Evolutionary conservation across 352 stramenopile species (phyloP).

Genomic region (Pythium rishiriense): DNA sequence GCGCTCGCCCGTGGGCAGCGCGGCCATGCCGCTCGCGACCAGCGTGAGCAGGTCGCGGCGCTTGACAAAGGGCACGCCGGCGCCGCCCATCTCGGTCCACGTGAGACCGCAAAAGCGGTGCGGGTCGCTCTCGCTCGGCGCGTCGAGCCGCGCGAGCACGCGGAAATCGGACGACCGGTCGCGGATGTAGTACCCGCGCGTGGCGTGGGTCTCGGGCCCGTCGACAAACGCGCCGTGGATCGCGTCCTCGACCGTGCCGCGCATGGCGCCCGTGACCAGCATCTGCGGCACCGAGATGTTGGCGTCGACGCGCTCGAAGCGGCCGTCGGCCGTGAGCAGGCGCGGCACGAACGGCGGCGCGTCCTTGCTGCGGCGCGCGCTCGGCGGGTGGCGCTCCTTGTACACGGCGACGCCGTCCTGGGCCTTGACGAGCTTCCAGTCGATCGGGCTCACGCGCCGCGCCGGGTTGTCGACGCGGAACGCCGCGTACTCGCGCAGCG

Average conservation of each 20-base stretch:
- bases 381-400: constrained; percentile 14
- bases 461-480: constrained; percentile 17
- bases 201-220: constrained; percentile 12
- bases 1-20: constrained; percentile 3
- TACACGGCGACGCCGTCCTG: constrained; percentile 22
- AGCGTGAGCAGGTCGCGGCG: constrained; percentile 21
- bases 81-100: constrained; percentile 22
- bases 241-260: constrained; percentile 22
- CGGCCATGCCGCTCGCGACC: constrained; percentile 14
- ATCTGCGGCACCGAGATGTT: constrained; percentile 24
- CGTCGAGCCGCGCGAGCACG: constrained; percentile 13
- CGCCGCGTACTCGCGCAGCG: constrained; percentile 24
- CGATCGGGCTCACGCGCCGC: constrained; percentile 10
- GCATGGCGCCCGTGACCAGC: constrained; percentile 21
- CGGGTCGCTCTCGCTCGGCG: constrained; percentile 16
- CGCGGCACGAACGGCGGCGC: constrained; percentile 12
- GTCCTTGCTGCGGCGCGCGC: constrained; percentile 4
- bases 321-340: constrained; percentile 19
- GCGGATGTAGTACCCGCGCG: constrained; percentile 18
- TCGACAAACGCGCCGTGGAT: constrained; percentile 27
- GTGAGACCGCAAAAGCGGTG: constrained; percentile 21
- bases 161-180: constrained; percentile 20
- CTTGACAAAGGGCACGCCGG: constrained; percentile 21
- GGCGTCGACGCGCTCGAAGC: constrained; percentile 17
- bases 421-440: constrained; percentile 25